Conservation (phyloP, 441 rosid species). For the Geranium incanum region DNA sequence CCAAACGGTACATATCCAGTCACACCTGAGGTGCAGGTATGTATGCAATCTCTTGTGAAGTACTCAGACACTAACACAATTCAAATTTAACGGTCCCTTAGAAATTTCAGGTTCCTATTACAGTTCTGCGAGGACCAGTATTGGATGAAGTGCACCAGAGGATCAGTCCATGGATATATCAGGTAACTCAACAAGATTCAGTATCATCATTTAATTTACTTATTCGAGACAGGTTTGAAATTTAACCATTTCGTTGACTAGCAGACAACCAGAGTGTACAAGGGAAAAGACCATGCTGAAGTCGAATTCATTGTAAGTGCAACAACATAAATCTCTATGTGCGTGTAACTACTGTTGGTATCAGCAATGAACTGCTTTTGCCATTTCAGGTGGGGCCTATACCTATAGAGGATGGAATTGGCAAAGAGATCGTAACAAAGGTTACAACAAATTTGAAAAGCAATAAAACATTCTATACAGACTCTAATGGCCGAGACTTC, state of each 20-base stretch:
- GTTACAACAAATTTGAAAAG: constrained; percentile 59
- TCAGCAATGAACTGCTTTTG: not conserved
- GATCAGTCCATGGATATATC: constrained; percentile 83
- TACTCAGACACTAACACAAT: constrained; percentile 10
- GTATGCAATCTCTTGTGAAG: constrained; percentile 25
- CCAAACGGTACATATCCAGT: constrained; percentile 79
- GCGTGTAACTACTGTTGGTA: not conserved
- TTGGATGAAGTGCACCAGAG: constrained; percentile 83
- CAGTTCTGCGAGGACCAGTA: constrained; percentile 64
- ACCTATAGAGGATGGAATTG: constrained; percentile 72
- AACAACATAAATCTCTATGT: constrained; percentile 11
- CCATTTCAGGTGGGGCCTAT: constrained; percentile 70
- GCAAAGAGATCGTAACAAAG: constrained; percentile 85
- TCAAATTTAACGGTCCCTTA: constrained; percentile 18
- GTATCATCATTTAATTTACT: not conserved
- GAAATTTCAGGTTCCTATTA: constrained; percentile 56
- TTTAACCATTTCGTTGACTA: constrained; percentile 15
- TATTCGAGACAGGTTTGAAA: not conserved
- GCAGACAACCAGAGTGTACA: constrained; percentile 80
- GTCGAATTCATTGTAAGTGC: constrained; percentile 88
- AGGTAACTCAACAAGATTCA: constrained; percentile 39
- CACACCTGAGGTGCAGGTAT: constrained; percentile 59
- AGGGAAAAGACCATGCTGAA: constrained; percentile 88
- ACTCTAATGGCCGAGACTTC: constrained; percentile 96
- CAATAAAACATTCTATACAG: constrained; percentile 83